Evolutionary conservation across 1,284 basidiomycete species (phyloP), one percentile per base, ranked within the genome.

Genomic region (Tilletia indica): DNA sequence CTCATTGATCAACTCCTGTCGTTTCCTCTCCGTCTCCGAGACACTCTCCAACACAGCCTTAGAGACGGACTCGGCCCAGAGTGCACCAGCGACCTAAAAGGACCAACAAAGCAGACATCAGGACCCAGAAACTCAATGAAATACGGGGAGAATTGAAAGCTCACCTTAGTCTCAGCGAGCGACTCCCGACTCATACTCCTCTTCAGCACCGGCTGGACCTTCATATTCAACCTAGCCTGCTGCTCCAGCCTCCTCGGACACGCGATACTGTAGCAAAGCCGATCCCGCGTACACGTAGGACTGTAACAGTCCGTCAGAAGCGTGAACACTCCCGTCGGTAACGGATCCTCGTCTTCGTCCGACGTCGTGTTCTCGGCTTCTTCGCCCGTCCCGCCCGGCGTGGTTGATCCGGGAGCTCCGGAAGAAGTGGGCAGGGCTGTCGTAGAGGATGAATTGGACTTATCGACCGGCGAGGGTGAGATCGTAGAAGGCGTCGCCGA

Each of bases 1-100:
- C 86, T 99, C 97, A 84, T 99, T 99, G 87, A 99, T 98, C 42
- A 94, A 93, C 85, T 99, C 97, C 83, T 99, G 97, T 1, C 97
- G 89, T 85, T 90, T 96, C 88, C 97, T 95, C 87, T 99, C 97
- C 47, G 87, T 88, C 74, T 97, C 95, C 2, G 91, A 91, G 49
- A 98, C 93, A 80, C 91, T 93, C 80, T 96, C 93, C 56, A 93
- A 90, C 54, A 99, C 91, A 82, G 98, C 96, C 83, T 92, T 90
- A 6, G 96, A 92, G 0, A 99, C 97, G 0, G 94, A 92, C 83
- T 98, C 94, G 69, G 97, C 91, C 97, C 97, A 99, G 2, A 99
- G 86, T n/a, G 92, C 91, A 2, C 94, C 69, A 75, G 73, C 74
- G 71, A 82, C 80, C 56, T 58, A 31, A 58, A 58, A 31, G 9